Evolutionary conservation across 2,329 filamentous ascomycete species (phyloP), one percentile per base, ranked within the genome.

Genomic region (Epicoccum nigrum): DNA sequence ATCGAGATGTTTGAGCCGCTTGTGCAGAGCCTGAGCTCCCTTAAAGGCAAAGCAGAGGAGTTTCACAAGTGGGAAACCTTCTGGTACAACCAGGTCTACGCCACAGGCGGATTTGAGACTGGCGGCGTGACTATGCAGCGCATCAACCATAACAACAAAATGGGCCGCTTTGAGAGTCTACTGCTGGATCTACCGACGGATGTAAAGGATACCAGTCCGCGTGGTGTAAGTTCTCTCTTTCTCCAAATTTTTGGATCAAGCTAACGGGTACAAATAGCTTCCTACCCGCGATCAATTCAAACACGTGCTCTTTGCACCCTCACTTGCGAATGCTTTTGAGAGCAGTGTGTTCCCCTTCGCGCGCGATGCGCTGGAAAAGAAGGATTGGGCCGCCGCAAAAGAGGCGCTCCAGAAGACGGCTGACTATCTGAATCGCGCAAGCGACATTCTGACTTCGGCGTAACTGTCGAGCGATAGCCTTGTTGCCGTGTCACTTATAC

Each of bases 281-380:
- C 89, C 90, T 31, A 90, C 90, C 63, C 86, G 93, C 58, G 89
- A 89, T 4, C 94, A 97, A 75, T 99, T 92, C 81, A 96, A 95
- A 73, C 94, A 97, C 74, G 83, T 95, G 67, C 77, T 99, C 49
- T 96, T 92, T 69, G 93, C 89, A 1, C 94, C 94, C 0, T 84
- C 90, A 65, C 78, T 84, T 2, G 92, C 90, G 87, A 86, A 86
- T 27, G 84, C 82, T 30, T 83, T 87, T 59, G 83, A 88, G 28
- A 56, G 59, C 25, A 83, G 83, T 0, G 84, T 84, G 55, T 95
- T 95, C 75, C 93, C 93, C 0, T 87, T 87, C n/a, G 88, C 97
- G 48, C 82, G 90, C 49, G 92, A 97, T 65, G 86, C 88, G 7
- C 79, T 97, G 32, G 84, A 89, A 55, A 82, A 79, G 4, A 82